Evolutionary conservation across 192 early-diverging fungal species (phyloP).

Genomic region (Podila horticola): DNA sequence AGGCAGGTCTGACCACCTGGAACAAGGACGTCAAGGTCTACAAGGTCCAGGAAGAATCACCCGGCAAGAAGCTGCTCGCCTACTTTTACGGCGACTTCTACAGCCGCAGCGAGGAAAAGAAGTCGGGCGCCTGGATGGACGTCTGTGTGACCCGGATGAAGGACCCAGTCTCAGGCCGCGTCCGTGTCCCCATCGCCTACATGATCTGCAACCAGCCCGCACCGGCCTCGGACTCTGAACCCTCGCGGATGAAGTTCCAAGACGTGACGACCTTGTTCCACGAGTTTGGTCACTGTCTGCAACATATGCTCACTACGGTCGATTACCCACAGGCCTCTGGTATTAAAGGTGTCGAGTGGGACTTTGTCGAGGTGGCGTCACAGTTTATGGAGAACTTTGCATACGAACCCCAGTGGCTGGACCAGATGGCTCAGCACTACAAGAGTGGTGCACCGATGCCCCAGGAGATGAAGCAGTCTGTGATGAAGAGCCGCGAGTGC

Average conservation of each 20-base stretch:
- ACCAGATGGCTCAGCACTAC: slow-evolving; percentile 59
- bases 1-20: slow-evolving; percentile 58
- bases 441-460: slow-evolving; percentile 65
- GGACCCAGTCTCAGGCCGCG: slow-evolving; percentile 34
- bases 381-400: slow-evolving; percentile 77
- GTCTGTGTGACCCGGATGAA: slow-evolving; percentile 59
- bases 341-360: slow-evolving; percentile 73
- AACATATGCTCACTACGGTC: slow-evolving; percentile 69
- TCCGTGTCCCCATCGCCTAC: slow-evolving; percentile 65
- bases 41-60: slow-evolving; percentile 56
- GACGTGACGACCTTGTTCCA: slow-evolving; percentile 72
- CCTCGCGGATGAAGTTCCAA: slow-evolving; percentile 66
- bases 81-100: slow-evolving; percentile 74
- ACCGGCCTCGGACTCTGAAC: slow-evolving; percentile 49
- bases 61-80: slow-evolving; percentile 51
- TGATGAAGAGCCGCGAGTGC: slow-evolving; percentile 58
- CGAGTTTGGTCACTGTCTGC: slow-evolving; percentile 72
- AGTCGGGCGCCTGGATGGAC: slow-evolving; percentile 71
- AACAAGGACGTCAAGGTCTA: slow-evolving; percentile 68
- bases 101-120: slow-evolving; percentile 64
- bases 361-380: slow-evolving; percentile 67
- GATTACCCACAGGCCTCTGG: slow-evolving; percentile 69
- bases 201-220: slow-evolving; percentile 68
- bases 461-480: slow-evolving; percentile 60
- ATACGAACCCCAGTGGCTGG: slow-evolving; percentile 62